Conservation (phyloP, 1,139 yeast genomes). For the Kodamaea suecica region DNA sequence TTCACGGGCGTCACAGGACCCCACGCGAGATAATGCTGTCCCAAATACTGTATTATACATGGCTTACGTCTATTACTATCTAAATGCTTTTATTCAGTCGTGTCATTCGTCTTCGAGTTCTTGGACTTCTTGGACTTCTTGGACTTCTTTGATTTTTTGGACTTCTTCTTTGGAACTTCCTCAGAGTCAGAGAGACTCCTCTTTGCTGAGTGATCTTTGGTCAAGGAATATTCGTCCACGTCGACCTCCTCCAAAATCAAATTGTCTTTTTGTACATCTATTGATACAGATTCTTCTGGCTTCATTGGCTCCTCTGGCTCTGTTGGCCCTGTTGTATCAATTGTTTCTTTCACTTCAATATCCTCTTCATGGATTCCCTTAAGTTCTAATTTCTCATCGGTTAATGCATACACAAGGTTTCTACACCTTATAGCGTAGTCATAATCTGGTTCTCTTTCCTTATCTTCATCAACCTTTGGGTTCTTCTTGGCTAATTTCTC, state of each 20-base stretch:
- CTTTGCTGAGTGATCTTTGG: constrained; percentile 4
- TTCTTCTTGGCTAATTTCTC: constrained; percentile 13
- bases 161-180: constrained; percentile 9
- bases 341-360: constrained; percentile 10
- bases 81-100: no score
- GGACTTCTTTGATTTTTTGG: constrained; percentile 10
- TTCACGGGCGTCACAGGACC: no score
- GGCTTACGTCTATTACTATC: no score
- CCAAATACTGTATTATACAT: no score
- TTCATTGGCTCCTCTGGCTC: not conserved
- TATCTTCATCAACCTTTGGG: constrained; percentile 17
- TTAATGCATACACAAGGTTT: constrained; percentile 31
- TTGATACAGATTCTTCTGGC: not conserved
- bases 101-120: constrained; percentile 1
- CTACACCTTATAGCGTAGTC: constrained; percentile 48
- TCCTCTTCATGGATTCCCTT: constrained; percentile 31
- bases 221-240: constrained; percentile 6
- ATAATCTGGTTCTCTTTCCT: constrained; percentile 19
- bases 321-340: constrained; percentile 6
- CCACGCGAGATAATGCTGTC: no score
- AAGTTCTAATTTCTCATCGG: constrained; percentile 35
- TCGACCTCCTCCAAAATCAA: constrained; percentile 10
- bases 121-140: constrained; percentile 12
- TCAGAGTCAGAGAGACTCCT: constrained; percentile 6
- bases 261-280: no score